Base-by-base conservation (phyloP, 441 rosid species). In the Theobroma grandiflorum region DNA sequence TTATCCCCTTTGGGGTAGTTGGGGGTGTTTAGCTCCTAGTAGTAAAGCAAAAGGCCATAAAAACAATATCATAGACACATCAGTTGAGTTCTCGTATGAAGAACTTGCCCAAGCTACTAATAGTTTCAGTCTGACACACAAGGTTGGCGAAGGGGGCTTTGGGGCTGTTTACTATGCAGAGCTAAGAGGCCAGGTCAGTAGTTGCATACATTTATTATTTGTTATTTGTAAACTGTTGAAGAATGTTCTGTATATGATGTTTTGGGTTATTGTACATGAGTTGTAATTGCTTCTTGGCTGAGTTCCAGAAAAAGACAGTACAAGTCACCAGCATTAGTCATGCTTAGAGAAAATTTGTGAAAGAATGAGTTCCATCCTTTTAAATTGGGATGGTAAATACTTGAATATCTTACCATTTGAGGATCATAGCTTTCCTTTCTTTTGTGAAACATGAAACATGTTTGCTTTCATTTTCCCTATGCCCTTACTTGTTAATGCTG, bases 61-160 rank as follows among this genome's bases (percentile, higher is more conserved):
- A 0, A 97, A 90, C 49, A 89, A 91, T 76, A 91, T 92, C 20
- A 95, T 96, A 84, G 92, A 88, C 84, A 89, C 88, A 69, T 90
- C 92, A 7, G 88, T 91, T 73, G 95, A 90, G 85, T 91, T 91
- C 76, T 78, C 92, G 4, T 81, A 86, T 70, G 90, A 91, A 83
- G 95, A 91, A 81, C 89, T 91, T 8, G 90, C 93, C 31, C 80
- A 77, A 71, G 95, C 91, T 42, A 91, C 95, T n/a, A 89, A 85
- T 62, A 84, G 86, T 80, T 95, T 95, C 84, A 94, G 89, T 86
- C 16, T 91, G 83, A 89, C 98, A 53, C 85, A 90, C 81, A 94
- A 93, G 89, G 94, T 96, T n/a, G 99, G 99, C 18, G 78, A 89
- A 85, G 97, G 98, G 74, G 98, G 99, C 80, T 96, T 93, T 72